Evolutionary conservation across 2,329 filamentous ascomycete genomes (phyloP).

Genomic region (Penicillium corylophilum): DNA sequence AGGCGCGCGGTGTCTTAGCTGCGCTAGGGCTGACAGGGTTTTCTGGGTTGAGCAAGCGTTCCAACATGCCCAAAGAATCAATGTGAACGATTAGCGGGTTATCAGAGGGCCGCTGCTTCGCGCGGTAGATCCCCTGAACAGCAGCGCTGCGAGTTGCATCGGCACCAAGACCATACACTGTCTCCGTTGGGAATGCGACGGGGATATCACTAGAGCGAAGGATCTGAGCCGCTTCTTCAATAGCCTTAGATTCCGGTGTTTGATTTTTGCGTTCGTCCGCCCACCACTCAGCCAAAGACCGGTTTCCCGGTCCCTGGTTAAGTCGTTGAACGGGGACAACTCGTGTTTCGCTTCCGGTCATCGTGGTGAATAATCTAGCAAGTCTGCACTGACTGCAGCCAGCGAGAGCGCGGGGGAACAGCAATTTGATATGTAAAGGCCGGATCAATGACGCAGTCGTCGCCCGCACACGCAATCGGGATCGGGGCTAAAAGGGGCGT

Average conservation of each 20-base stretch:
- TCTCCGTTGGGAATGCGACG: slow-evolving; percentile 95
- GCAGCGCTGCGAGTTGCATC: slow-evolving; percentile 84
- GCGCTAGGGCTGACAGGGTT: slow-evolving; percentile 24
- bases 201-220: slow-evolving; percentile 68
- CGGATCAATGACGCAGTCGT: slow-evolving; percentile 21
- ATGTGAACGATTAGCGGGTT: slow-evolving; percentile 96
- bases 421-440: slow-evolving; percentile 26
- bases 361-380: slow-evolving; percentile 22
- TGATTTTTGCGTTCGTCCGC: slow-evolving; percentile 32
- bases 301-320: slow-evolving; percentile 33
- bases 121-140: slow-evolving; percentile 87
- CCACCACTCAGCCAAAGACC: slow-evolving; percentile 42
- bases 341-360: slow-evolving; percentile 30
- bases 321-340: slow-evolving; percentile 41
- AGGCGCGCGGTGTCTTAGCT: slow-evolving; percentile 30
- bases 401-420: slow-evolving; percentile 28
- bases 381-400: slow-evolving; percentile 32
- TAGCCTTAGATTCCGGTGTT: slow-evolving; percentile 50
- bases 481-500: slow-evolving; percentile 13
- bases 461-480: slow-evolving; percentile 12
- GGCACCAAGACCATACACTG: slow-evolving; percentile 94
- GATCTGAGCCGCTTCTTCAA: slow-evolving; percentile 65
- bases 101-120: slow-evolving; percentile 86
- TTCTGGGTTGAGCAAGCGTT: slow-evolving; percentile 55
- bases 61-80: slow-evolving; percentile 74